Conservation (phyloP, 2,329 filamentous ascomycete species). For the Colletotrichum karsti region DNA sequence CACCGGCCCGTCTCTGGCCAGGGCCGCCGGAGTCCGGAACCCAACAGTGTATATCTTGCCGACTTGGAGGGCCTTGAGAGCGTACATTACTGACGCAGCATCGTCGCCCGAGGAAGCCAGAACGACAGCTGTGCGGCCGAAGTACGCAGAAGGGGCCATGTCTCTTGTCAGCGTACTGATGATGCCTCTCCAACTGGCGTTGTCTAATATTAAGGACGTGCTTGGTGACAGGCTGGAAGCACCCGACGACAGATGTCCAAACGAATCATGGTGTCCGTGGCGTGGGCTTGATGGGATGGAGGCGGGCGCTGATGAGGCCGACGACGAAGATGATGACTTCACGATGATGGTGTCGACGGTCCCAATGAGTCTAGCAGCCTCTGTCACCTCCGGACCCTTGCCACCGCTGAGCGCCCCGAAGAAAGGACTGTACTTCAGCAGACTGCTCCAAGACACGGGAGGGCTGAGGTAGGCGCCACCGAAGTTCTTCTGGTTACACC, state of each 20-base stretch:
- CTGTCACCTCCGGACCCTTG: slow-evolving; percentile 68
- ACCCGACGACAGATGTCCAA: slow-evolving; percentile 29
- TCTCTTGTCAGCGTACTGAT: slow-evolving; percentile 82
- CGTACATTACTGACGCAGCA: slow-evolving; percentile 81
- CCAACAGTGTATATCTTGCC: slow-evolving; percentile 86
- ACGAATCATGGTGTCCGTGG: slow-evolving; percentile 40
- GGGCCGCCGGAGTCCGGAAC: slow-evolving; percentile 70
- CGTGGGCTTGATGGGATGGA: slow-evolving; percentile 59
- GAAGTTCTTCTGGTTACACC: slow-evolving; percentile 78
- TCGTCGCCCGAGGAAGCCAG: slow-evolving; percentile 78
- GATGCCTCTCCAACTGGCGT: slow-evolving; percentile 87
- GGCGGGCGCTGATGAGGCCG: slow-evolving; percentile 52
- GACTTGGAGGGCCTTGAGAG: slow-evolving; percentile 77
- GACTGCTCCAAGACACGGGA: slow-evolving; percentile 67
- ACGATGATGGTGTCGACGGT: slow-evolving; percentile 85
- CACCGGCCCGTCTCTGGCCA: slow-evolving; percentile 70
- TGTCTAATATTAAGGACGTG: slow-evolving; percentile 76
- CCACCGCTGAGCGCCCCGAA: slow-evolving; percentile 60
- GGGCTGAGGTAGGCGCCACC: slow-evolving; percentile 85
- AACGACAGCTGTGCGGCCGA: slow-evolving; percentile 77
- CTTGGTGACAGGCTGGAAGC: slow-evolving; percentile 49
- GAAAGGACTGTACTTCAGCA: slow-evolving; percentile 65
- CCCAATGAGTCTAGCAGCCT: slow-evolving; percentile 81
- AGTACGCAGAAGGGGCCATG: slow-evolving; percentile 84
- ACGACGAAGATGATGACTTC: slow-evolving; percentile 53